Evolutionary conservation across 176 grass and related monocot species (phyloP).

Genomic region (Carex littledalei): DNA sequence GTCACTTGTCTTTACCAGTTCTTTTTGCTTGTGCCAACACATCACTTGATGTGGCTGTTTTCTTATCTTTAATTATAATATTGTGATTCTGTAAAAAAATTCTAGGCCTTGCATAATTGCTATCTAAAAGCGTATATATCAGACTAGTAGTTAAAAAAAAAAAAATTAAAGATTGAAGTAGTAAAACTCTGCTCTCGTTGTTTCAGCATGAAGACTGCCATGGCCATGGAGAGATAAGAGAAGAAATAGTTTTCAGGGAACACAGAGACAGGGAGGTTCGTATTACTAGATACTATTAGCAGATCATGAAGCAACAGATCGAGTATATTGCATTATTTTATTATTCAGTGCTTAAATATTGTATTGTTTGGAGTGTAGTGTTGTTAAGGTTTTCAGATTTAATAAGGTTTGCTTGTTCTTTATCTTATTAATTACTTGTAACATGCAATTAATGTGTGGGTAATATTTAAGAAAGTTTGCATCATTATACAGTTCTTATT

Average conservation of each 20-base stretch:
- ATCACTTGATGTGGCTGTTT: no score
- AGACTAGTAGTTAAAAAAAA: not conserved
- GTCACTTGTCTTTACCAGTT: no score
- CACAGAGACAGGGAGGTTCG: slow-evolving; percentile 1
- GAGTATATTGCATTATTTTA: not conserved
- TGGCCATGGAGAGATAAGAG: not conserved
- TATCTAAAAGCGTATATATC: not conserved
- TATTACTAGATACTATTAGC: not conserved
- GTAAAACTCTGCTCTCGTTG: not conserved
- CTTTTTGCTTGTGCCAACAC: no score
- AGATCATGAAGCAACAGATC: not conserved
- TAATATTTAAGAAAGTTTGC: not conserved
- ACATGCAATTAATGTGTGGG: not conserved
- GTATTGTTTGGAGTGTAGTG: not conserved
- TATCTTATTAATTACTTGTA: not conserved
- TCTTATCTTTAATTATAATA: not conserved
- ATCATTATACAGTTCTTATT: not conserved
- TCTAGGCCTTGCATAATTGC: not conserved
- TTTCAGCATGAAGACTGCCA: not conserved
- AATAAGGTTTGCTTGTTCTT: not conserved
- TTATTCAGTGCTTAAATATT: not conserved
- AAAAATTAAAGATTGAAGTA: not conserved
- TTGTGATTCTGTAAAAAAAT: not conserved
- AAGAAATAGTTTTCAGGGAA: slow-evolving; percentile 10
- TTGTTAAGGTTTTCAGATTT: not conserved